Base-by-base conservation (phyloP, 2,329 filamentous ascomycete species). In the Nannizziopsis arthrosporioides region DNA sequence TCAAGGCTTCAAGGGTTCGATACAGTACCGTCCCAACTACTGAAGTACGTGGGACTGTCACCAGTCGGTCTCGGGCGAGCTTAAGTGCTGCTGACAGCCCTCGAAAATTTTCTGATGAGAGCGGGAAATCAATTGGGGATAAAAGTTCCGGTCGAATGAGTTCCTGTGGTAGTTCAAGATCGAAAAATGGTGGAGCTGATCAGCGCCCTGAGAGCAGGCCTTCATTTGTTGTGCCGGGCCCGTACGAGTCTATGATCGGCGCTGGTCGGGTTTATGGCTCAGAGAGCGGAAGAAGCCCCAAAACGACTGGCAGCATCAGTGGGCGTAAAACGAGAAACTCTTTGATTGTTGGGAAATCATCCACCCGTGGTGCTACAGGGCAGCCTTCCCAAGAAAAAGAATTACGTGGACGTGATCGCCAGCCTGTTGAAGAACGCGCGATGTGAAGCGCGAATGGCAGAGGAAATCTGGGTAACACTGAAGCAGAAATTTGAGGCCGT, bases 1-100 rank as follows among this genome's bases (percentile, higher is more conserved):
- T 73, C 63, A 74, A 73, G 59, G 72, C 72, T 7, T 59, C 71
- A 8, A 69, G 70, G 9, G 56, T 57, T 31, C 54, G 59, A 35
- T 51, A 57, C 39, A 68, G 62, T 35, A 53, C 59, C 14, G 58
- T 60, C 6, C 52, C 59, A 42, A 55, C 58, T 14, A 53, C 60
- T 5, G 56, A 61, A 5, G 64, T 73, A 1, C 66, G 71, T 18
- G 69, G 70, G 45, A 75, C 72, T 11, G 66, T 69, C 35, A 61
- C 71, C 14, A 70, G 68, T 49, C 67, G 65, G 45, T 67, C 68
- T 9, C 62, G 73, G 9, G 61, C 71, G 7, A 54, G 32, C 6
- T 11, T 32, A n/a, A 15, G 37, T 17, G n/a, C 15, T 44, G 12
- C 37, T 4, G 42, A 49, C 8, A 41, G n/a, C 18, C 17, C 44